Evolutionary conservation across 352 stramenopile genomes (phyloP).

Genomic region (Sclerospora graminicola): DNA sequence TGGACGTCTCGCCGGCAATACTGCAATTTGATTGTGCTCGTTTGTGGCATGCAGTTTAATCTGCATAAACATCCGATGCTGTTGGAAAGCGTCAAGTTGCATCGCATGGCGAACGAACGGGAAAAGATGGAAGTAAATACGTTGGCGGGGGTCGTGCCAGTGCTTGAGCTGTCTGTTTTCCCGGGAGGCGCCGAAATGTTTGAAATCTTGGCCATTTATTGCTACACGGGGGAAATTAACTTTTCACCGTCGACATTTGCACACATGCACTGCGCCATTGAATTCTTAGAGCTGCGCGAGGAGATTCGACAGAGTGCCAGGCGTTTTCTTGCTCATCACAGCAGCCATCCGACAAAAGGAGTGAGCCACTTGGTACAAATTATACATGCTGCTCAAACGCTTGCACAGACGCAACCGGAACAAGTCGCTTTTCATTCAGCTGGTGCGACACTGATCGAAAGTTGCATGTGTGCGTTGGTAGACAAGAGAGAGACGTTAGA

Average conservation of each 20-base stretch:
- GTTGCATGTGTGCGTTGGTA: slow-evolving; percentile 19
- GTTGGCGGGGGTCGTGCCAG: slow-evolving; percentile 14
- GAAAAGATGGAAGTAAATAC: slow-evolving; percentile 6
- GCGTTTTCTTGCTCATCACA: slow-evolving; percentile 21
- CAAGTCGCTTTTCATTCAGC: slow-evolving; percentile 9
- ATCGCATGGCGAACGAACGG: slow-evolving; percentile 25
- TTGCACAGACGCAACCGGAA: slow-evolving; percentile 10
- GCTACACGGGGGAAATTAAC: slow-evolving; percentile 43
- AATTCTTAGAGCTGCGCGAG: slow-evolving; percentile 39
- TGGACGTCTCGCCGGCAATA: slow-evolving; percentile 26
- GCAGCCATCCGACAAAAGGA: slow-evolving; percentile 3
- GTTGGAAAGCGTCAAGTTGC: slow-evolving; percentile 34
- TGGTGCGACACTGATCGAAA: slow-evolving; percentile 15
- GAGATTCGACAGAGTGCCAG: slow-evolving; percentile 6
- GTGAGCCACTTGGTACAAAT: slow-evolving; percentile 13
- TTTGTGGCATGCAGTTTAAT: slow-evolving; percentile 59
- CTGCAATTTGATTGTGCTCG: slow-evolving; percentile 57
- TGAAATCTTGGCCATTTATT: slow-evolving; percentile 58
- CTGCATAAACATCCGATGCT: slow-evolving; percentile 63
- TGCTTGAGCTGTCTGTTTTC: slow-evolving; percentile 37
- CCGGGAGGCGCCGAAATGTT: slow-evolving; percentile 47
- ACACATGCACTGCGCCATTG: slow-evolving; percentile 23
- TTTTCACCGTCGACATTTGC: slow-evolving; percentile 23
- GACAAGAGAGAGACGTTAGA: slow-evolving; percentile 3
- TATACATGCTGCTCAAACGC: slow-evolving; percentile 9